phyloP scores from a whole-genome alignment of 1,139 yeast species.

The Yamadazyma friedrichii region DNA sequence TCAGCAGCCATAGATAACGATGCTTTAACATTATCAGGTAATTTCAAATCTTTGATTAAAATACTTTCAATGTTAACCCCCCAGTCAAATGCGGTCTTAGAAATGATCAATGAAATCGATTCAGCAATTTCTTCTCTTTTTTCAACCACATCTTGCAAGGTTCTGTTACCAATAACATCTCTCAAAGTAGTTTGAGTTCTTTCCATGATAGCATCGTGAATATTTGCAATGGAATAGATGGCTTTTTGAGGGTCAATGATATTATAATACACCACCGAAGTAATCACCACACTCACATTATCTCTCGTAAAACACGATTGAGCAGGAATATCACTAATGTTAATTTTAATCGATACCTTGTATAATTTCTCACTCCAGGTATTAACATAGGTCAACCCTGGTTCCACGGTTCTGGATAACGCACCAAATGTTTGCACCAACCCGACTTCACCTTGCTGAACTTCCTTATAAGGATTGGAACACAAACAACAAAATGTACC shows the following conservation, averaged over 20 bases:
- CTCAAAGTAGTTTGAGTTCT: slow-evolving; percentile 75
- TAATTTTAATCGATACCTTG: slow-evolving; percentile 55
- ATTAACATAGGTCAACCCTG: slow-evolving; percentile 66
- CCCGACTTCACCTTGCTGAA: slow-evolving; percentile 71
- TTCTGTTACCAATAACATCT: slow-evolving; percentile 69
- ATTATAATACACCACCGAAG: slow-evolving; percentile 69
- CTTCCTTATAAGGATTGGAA: slow-evolving; percentile 60
- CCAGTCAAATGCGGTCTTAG: slow-evolving; percentile 68
- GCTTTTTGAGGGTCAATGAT: slow-evolving; percentile 72
- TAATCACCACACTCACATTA: slow-evolving; percentile 60
- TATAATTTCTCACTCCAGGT: slow-evolving; percentile 60
- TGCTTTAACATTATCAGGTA: slow-evolving; percentile 57
- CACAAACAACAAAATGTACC: slow-evolving; percentile 66
- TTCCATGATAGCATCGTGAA: slow-evolving; percentile 61
- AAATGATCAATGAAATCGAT: slow-evolving; percentile 59
- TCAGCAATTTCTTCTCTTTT: slow-evolving; percentile 73
- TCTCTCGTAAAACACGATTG: slow-evolving; percentile 71
- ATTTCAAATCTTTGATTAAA: slow-evolving; percentile 63
- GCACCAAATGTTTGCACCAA: slow-evolving; percentile 70
- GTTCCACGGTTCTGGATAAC: slow-evolving; percentile 64
- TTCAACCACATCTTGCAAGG: slow-evolving; percentile 72
- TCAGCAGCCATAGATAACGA: slow-evolving; percentile 75
- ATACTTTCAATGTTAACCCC: slow-evolving; percentile 72
- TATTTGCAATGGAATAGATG: slow-evolving; percentile 54
- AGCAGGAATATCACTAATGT: slow-evolving; percentile 64